These are phyloP conservation scores for Penicillium hesseltinei DNA, from an alignment of 2,329 filamentous ascomycete species.

Conservation along the genomic window DNA sequence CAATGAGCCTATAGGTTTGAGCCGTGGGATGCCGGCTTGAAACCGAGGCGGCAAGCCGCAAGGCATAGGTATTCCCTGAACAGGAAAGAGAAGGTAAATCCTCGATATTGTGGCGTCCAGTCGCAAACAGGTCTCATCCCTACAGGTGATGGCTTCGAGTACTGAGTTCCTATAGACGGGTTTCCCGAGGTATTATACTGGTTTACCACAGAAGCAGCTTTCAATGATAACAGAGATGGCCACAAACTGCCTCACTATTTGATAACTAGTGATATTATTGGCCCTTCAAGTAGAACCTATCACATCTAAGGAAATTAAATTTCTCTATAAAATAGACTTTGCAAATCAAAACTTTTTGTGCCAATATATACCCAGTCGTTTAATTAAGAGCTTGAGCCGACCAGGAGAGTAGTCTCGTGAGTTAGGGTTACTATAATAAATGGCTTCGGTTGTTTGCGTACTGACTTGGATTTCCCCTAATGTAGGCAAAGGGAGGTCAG, in stretches of 20 bases:
- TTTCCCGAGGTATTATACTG: background rate
- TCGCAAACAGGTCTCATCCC: background rate
- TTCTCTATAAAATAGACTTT: background rate
- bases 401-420: background rate
- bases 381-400: background rate
- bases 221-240: background rate
- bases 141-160: too few relatives aligned
- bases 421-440: background rate
- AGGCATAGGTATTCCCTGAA: background rate
- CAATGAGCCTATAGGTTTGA: background rate
- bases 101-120: background rate
- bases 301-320: background rate
- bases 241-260: background rate
- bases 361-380: too few relatives aligned
- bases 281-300: background rate
- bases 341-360: accelerated
- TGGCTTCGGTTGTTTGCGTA: background rate
- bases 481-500: accelerated
- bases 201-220: background rate
- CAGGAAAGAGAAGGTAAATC: background rate
- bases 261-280: too few relatives aligned
- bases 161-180: background rate
- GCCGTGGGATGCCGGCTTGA: background rate
- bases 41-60: background rate
- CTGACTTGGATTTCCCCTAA: too few relatives aligned